Evolutionary conservation across 257 asterid species (phyloP).

Genomic region (Dorcoceras hygrometricum): DNA sequence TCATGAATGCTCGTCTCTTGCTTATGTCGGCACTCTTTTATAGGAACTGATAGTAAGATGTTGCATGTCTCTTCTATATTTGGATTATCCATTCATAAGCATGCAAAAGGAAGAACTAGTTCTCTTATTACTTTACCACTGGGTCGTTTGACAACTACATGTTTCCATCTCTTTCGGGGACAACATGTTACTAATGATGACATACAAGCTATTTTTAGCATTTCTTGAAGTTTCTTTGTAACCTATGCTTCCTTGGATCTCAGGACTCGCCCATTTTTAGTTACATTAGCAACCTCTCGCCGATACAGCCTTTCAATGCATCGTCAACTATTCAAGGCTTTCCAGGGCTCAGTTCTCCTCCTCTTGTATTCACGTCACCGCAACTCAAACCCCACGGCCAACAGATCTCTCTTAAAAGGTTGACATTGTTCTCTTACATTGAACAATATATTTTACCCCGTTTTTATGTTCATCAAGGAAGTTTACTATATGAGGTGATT

Average conservation of each 20-base stretch:
- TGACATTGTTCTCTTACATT: constrained; percentile 8
- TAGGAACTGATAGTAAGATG: not conserved
- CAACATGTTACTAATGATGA: not conserved
- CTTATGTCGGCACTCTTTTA: not conserved
- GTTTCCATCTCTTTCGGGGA: constrained; percentile 9
- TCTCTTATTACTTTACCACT: not conserved
- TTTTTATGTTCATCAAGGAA: not conserved
- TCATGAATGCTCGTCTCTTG: not conserved
- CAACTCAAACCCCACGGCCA: constrained; percentile 31
- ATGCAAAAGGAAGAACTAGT: not conserved
- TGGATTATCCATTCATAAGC: not conserved
- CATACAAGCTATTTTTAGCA: constrained; percentile 14
- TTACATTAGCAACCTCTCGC: constrained; percentile 53
- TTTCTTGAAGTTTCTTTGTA: constrained; percentile 23
- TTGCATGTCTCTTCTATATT: not conserved
- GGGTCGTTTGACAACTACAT: not conserved
- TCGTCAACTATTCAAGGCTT: constrained; percentile 34
- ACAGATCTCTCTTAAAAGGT: constrained; percentile 36
- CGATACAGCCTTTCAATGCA: constrained; percentile 38
- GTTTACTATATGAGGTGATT: constrained; percentile 1
- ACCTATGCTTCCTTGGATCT: constrained; percentile 22
- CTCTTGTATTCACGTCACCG: constrained; percentile 43
- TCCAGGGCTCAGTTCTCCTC: constrained; percentile 48
- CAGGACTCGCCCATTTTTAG: constrained; percentile 57
- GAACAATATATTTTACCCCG: not conserved